These are phyloP conservation scores for Penicillium lividum DNA, from an alignment of 495 filamentous ascomycete genomes.

Conservation along the genomic window DNA sequence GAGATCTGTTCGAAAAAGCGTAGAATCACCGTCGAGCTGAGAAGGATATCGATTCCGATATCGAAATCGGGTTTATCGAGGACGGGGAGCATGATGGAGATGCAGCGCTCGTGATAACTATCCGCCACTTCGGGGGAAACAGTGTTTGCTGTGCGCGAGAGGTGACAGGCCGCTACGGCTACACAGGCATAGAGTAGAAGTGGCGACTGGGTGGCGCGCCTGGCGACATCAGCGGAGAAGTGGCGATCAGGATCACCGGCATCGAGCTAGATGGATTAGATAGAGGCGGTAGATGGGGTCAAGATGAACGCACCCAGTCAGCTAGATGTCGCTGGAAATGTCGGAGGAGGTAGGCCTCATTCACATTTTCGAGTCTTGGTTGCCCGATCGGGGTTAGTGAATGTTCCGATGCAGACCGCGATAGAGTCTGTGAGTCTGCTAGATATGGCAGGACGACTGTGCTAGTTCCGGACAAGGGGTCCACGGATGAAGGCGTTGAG, in stretches of 20 bases:
- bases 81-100: constrained; percentile 42
- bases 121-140: constrained; percentile 38
- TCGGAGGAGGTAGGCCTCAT: constrained; percentile 43
- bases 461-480: constrained; percentile 19
- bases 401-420: constrained; percentile 23
- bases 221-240: constrained; percentile 38
- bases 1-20: constrained; percentile 48
- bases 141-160: constrained; percentile 38
- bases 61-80: constrained; percentile 38
- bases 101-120: constrained; percentile 45
- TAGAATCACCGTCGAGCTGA: constrained; percentile 43
- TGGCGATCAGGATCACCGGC: constrained; percentile 39
- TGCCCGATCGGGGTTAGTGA: constrained; percentile 22
- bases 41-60: constrained; percentile 43
- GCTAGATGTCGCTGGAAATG: constrained; percentile 42
- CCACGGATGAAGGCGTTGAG: constrained; percentile 32
- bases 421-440: constrained; percentile 18
- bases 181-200: constrained; percentile 43
- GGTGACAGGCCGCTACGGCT: constrained; percentile 43
- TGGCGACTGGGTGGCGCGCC: constrained; percentile 36
- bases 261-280: constrained; percentile 31
- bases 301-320: constrained; percentile 34
- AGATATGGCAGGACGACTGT: constrained; percentile 17
- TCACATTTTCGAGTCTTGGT: constrained; percentile 34
- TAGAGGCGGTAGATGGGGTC: background rate